A percentile compares a stretch with the other conserved stretches of the same genome.
Conservation (phyloP, 192 early-diverging fungal genomes). For the Podochytrium sp. region DNA sequence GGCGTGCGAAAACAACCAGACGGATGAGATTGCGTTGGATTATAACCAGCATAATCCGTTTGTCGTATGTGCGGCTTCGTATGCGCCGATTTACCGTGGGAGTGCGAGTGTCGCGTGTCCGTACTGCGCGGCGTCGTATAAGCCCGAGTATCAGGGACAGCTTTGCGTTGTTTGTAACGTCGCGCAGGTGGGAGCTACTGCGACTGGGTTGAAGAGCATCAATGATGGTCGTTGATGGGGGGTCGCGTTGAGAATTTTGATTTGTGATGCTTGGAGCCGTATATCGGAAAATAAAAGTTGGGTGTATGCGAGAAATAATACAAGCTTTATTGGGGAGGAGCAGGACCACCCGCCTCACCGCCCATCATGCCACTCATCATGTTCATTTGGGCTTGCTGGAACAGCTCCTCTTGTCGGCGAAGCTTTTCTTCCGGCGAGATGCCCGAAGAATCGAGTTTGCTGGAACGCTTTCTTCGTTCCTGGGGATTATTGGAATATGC, state of each 20-base stretch:
- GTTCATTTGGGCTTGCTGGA: constrained; percentile 78
- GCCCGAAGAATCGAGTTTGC: constrained; percentile 76
- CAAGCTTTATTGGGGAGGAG: not conserved
- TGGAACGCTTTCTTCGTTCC: constrained; percentile 84
- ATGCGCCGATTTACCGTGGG: constrained; percentile 89
- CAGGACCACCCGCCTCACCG: not conserved
- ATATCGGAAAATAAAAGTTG: too few relatives aligned
- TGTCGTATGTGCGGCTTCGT: constrained; percentile 81
- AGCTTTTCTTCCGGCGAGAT: constrained; percentile 85
- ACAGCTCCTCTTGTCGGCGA: constrained; percentile 82
- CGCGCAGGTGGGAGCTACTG: constrained; percentile 77
- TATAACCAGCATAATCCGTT: constrained; percentile 98
- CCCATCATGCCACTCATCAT: constrained; percentile 33
- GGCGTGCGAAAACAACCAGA: constrained; percentile 77
- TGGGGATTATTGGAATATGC: constrained; percentile 27
- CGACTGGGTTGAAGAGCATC: constrained; percentile 69
- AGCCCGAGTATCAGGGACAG: constrained; percentile 77
- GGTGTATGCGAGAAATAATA: too few relatives aligned
- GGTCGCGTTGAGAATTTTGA: not conserved
- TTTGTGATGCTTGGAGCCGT: not conserved
- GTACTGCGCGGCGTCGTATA: constrained; percentile 86
- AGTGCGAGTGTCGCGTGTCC: constrained; percentile 79
- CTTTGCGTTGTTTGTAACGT: constrained; percentile 90
- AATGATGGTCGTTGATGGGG: constrained; percentile 24
- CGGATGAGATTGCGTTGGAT: constrained; percentile 79